A percentile compares a stretch with the other conserved stretches of the same genome.
Evolutionary conservation across 2,329 filamentous ascomycete genomes (phyloP).

Genomic region (Fusarium papillatum): DNA sequence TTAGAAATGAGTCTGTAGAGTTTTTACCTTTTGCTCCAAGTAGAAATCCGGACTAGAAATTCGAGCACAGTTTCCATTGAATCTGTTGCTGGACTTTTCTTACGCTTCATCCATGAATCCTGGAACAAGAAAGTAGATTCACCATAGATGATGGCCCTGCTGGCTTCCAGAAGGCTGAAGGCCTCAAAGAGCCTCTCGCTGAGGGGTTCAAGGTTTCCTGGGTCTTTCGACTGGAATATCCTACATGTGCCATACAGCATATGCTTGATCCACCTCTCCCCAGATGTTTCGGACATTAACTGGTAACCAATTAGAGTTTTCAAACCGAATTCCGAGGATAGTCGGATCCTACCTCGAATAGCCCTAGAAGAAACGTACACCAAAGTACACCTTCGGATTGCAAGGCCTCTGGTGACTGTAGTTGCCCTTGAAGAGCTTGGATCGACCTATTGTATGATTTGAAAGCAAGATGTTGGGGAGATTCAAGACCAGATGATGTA

Average conservation of each 20-base stretch:
- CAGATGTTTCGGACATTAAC: constrained; percentile 43
- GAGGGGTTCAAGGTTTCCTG: neutral
- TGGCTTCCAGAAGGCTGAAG: constrained; percentile 40
- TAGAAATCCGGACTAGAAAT: constrained; percentile 28
- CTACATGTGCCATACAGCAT: constrained; percentile 44
- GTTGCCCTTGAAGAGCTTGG: constrained; percentile 10
- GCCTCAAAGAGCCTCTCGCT: constrained; percentile 31
- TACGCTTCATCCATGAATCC: neutral
- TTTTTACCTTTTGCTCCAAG: constrained; percentile 37
- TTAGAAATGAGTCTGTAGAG: rapidly evolving
- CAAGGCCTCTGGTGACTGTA: neutral
- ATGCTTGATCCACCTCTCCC: constrained; percentile 43
- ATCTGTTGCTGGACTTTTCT: rapidly evolving
- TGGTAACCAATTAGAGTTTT: neutral
- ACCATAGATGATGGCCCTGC: constrained; percentile 41
- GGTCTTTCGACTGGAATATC: constrained; percentile 30
- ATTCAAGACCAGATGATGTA: neutral
- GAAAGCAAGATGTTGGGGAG: constrained; percentile 23
- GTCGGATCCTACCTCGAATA: constrained; percentile 41
- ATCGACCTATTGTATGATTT: constrained; percentile 37
- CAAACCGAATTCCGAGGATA: neutral
- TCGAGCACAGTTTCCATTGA: neutral
- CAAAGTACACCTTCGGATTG: constrained; percentile 34
- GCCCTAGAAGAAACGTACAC: constrained; percentile 43
- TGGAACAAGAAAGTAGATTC: constrained; percentile 36